Evolutionary conservation across 768 basidiomycete genomes (phyloP).

Genomic region (Lactarius evosmus): DNA sequence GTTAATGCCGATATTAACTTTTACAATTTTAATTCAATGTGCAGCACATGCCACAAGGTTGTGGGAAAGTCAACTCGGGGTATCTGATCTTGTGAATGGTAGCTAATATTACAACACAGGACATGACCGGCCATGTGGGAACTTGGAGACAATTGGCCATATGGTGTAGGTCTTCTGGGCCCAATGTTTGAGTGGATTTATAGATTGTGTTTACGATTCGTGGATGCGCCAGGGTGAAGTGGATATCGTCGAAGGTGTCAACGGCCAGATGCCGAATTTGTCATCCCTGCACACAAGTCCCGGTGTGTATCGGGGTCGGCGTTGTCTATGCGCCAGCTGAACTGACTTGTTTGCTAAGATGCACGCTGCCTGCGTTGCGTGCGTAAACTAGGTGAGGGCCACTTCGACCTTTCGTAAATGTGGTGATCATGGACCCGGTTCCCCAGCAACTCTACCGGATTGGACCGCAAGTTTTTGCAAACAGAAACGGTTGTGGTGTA

Average conservation of each 20-base stretch:
- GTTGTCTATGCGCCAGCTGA: background rate
- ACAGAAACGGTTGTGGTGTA: slow-evolving; percentile 57
- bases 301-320: slow-evolving; percentile 5
- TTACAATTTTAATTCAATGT: slow-evolving; percentile 46
- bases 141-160: slow-evolving; percentile 49
- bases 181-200: background rate
- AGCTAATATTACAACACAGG: slow-evolving; percentile 18
- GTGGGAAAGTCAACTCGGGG: slow-evolving; percentile 40
- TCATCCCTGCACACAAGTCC: slow-evolving; percentile 56
- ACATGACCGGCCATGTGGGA: slow-evolving; percentile 61
- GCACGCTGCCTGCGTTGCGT: slow-evolving; percentile 51
- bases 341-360: slow-evolving; percentile 38
- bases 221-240: slow-evolving; percentile 45
- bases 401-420: background rate
- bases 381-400: slow-evolving; percentile 45
- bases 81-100: slow-evolving; percentile 7
- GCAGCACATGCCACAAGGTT: slow-evolving; percentile 61
- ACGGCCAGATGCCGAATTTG: slow-evolving; percentile 50
- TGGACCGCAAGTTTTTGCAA: slow-evolving; percentile 50
- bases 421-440: slow-evolving; percentile 23
- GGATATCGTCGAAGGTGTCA: slow-evolving; percentile 58
- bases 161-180: slow-evolving; percentile 34
- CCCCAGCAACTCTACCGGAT: slow-evolving; percentile 33
- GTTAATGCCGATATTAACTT: background rate
- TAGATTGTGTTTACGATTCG: slow-evolving; percentile 7